Evolutionary conservation across 2,329 filamentous ascomycete genomes (phyloP), one percentile per base, ranked within the genome.

Genomic region (Chalara sp.): DNA sequence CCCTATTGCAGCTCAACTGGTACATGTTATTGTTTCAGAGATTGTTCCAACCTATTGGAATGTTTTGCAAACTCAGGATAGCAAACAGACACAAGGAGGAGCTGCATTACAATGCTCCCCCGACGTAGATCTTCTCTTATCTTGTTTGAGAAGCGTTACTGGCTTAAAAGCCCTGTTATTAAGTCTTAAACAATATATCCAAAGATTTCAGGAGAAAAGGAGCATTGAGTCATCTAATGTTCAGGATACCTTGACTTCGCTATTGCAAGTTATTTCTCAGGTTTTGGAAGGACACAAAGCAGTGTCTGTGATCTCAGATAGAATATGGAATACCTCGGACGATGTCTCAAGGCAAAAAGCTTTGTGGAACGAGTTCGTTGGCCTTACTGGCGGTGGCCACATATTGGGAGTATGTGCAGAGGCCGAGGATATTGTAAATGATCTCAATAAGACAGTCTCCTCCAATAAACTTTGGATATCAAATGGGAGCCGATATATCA

Each of bases 41-140:
- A 90, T 87, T 30, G 72, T 89, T 6, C 87, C 88, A 1, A 87
- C 91, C 63, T 95, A 92, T 68, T 97, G 93, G 92, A 64, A 74
- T 3, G 61, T 81, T 6, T 63, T 92, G 12, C 32, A 64, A 31
- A 45, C 1, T 6, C 30, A 52, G 31, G 5, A 46, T 56, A 31
- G 7, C 21, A 59, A 52, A 46, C 58, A 66, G 57, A 60, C 35
- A 32, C 35, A 32, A 50, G 46, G 46, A 11, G 32, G 6, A 50
- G 52, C 21, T 21, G 21, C 21, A 21, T 21, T 21, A 37, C 8
- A n/a, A 37, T 2, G 35, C 8, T 37, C 35, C 45, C 8, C 50
- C 48, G 76, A 77, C 39, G 58, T 73, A 1, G 66, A 69, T 40
- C 66, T 78, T 2, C 69, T 97, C 12, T 59, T 87, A 1, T 66